Conservation (phyloP, 169 alveolate species). For the Plasmodium adleri region DNA sequence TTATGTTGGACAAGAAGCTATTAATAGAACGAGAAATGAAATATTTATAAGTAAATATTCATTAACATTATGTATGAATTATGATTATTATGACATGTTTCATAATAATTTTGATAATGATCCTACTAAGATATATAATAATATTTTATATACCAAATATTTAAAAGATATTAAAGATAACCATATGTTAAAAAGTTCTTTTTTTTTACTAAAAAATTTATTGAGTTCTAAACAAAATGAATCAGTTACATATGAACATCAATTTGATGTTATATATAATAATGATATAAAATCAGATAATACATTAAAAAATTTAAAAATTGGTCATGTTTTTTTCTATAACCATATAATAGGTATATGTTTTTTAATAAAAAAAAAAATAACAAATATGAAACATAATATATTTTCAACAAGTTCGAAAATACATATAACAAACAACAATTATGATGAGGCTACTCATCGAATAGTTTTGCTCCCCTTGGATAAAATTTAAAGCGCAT, state of each 20-base stretch:
- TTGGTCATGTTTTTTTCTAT: conserved; percentile 59
- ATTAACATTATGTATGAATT: conserved; percentile 62
- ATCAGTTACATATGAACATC: conserved; percentile 21
- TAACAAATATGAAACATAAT: conserved; percentile 15
- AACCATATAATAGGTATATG: conserved; percentile 64
- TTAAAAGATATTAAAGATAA: conserved; percentile 29
- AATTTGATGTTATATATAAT: conserved; percentile 24
- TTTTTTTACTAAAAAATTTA: conserved; percentile 56
- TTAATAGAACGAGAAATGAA: conserved; percentile 80
- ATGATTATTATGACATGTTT: conserved; percentile 61
- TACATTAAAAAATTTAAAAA: neutral
- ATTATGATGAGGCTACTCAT: conserved; percentile 4
- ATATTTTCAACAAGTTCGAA: conserved; percentile 27
- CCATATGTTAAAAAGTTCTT: conserved; percentile 31
- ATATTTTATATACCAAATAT: conserved; percentile 29
- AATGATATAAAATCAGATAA: neutral
- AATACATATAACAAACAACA: conserved; percentile 38
- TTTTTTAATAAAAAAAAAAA: conserved; percentile 45
- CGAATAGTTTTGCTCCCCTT: conserved; percentile 33
- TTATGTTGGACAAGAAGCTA: conserved; percentile 85
- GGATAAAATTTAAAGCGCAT: neutral
- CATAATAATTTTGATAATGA: neutral
- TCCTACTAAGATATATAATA: conserved; percentile 3
- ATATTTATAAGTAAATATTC: conserved; percentile 80
- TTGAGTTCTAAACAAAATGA: neutral